Conservation (phyloP, 2,329 filamentous ascomycete species). For the Sphaerostilbella broomeana region DNA sequence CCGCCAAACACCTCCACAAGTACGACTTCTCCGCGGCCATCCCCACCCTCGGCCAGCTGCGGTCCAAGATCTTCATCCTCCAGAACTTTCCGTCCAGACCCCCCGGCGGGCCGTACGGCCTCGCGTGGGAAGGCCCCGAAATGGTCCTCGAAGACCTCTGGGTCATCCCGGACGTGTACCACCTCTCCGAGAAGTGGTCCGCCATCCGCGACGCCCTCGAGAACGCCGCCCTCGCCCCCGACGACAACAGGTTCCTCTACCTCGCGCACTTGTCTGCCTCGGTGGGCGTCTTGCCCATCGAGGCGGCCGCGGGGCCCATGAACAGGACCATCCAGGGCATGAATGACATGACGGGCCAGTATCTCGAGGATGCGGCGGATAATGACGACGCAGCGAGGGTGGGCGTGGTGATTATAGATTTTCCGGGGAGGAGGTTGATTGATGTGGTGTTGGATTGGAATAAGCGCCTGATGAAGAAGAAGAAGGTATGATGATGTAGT, state of each 20-base stretch:
- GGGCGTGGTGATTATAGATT: conserved; percentile 44
- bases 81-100: conserved; percentile 37
- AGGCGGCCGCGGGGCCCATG: conserved; percentile 41
- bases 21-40: conserved; percentile 27
- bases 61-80: conserved; percentile 41
- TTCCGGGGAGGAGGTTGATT: conserved; percentile 38
- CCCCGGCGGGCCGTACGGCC: conserved; percentile 30
- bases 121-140: conserved; percentile 38
- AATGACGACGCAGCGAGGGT: conserved; percentile 26
- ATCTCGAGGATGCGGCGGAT: conserved; percentile 29
- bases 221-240: conserved; percentile 27
- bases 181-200: conserved; percentile 41
- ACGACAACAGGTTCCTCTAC: conserved; percentile 34
- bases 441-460: conserved; percentile 38
- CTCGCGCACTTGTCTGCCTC: conserved; percentile 43
- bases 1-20: conserved; percentile 30
- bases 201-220: conserved; percentile 36
- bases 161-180: conserved; percentile 36
- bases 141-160: conserved; percentile 43
- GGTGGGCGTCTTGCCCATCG: conserved; percentile 42
- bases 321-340: conserved; percentile 39
- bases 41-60: conserved; percentile 39
- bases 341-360: conserved; percentile 43
- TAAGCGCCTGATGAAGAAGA: conserved; percentile 17
- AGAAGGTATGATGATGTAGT: background rate